A percentile compares a stretch with the other conserved stretches of the same genome.
These are phyloP conservation scores for Diaporthe velutina DNA, from an alignment of 2,329 filamentous ascomycete genomes.

Conservation along the genomic window DNA sequence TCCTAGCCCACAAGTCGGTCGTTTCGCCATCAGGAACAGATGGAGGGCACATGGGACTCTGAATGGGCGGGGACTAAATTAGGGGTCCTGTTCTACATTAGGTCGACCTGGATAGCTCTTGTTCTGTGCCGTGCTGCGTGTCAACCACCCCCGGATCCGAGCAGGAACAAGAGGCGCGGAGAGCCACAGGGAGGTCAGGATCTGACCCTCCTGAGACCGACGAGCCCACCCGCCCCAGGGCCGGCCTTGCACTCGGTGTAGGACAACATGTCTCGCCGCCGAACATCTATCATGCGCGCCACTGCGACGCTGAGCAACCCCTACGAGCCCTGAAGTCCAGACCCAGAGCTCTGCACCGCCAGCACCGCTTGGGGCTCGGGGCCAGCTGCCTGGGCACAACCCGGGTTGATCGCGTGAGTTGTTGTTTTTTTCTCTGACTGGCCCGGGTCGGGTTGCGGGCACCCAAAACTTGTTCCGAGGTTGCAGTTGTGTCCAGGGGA, in stretches of 20 bases:
- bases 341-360: background rate
- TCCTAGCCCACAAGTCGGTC: background rate
- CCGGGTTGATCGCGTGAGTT: background rate
- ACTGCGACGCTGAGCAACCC: background rate
- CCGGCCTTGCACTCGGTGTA: background rate
- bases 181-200: background rate
- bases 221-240: background rate
- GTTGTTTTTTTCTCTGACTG: background rate
- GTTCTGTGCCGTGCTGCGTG: background rate
- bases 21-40: constrained; percentile 19
- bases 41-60: background rate
- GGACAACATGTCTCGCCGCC: constrained; percentile 17
- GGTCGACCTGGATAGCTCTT: background rate
- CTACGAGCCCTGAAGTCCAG: background rate
- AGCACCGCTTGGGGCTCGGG: background rate
- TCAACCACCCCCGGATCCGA: constrained; percentile 16
- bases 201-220: constrained; percentile 23
- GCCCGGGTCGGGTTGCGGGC: no score
- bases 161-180: background rate
- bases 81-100: background rate
- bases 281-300: constrained; percentile 17
- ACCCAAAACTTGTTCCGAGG: constrained; percentile 9
- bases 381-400: background rate
- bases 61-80: background rate
- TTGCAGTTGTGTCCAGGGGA: background rate